Conservation (phyloP, 2,329 filamentous ascomycete species). For the Aureobasidium sp. region DNA sequence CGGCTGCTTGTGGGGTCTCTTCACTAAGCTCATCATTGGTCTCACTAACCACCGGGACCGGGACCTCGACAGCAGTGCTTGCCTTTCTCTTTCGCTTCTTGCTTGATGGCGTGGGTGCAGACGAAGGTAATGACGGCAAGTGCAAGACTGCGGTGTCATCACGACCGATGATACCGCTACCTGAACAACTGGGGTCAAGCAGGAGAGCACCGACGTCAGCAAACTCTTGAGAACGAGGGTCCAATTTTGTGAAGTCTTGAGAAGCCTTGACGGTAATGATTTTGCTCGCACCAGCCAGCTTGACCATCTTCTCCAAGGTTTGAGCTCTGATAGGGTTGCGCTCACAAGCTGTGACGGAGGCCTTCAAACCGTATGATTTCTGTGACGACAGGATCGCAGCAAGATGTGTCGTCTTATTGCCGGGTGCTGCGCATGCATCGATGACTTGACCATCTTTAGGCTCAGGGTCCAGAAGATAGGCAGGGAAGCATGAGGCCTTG, state of each 20-base stretch:
- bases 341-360: constrained; percentile 69
- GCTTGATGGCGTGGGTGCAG: constrained; percentile 11
- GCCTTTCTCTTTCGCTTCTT: constrained; percentile 28
- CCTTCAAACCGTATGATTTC: constrained; percentile 18
- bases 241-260: constrained; percentile 74
- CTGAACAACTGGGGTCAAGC: constrained; percentile 90
- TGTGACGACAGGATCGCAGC: constrained; percentile 60
- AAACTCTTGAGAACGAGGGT: constrained; percentile 58
- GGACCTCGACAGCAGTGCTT: not conserved
- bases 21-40: constrained; percentile 24
- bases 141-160: constrained; percentile 49
- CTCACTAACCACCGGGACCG: constrained; percentile 11
- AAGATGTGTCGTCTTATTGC: constrained; percentile 94
- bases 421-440: constrained; percentile 91
- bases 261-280: constrained; percentile 63
- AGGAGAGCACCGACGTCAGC: constrained; percentile 70
- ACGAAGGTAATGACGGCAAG: not conserved
- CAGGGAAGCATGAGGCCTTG: constrained; percentile 94
- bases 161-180: constrained; percentile 86
- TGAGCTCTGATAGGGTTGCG: constrained; percentile 64
- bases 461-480: constrained; percentile 69
- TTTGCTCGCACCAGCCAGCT: constrained; percentile 61
- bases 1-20: constrained; percentile 26
- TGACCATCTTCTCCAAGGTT: constrained; percentile 79
- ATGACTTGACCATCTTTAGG: constrained; percentile 67